phyloP scores from a whole-genome alignment of 306 rosid species.

The Erythrophleum fordii region DNA sequence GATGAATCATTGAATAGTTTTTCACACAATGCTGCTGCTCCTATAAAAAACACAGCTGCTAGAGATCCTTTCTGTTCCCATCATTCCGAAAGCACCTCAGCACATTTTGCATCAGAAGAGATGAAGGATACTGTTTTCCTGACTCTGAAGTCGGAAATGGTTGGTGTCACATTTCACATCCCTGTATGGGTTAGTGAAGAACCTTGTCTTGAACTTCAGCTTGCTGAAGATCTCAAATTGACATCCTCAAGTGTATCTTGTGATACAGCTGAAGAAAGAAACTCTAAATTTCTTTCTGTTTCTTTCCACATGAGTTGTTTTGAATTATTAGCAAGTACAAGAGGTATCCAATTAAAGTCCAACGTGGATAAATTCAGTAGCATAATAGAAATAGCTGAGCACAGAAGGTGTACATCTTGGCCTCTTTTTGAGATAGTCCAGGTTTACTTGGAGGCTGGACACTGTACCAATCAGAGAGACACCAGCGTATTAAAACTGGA shows the following conservation, averaged over 20 bases:
- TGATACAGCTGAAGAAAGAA: conserved; percentile 46
- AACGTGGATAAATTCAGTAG: conserved; percentile 67
- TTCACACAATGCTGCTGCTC: conserved; percentile 37
- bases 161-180: conserved; percentile 61
- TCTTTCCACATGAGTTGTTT: conserved; percentile 53
- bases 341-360: conserved; percentile 52
- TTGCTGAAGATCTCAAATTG: conserved; percentile 40
- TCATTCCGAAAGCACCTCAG: conserved; percentile 45
- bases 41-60: conserved; percentile 31
- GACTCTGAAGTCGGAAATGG: conserved; percentile 52
- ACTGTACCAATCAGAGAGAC: conserved; percentile 41
- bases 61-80: conserved; percentile 38
- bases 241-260: conserved; percentile 47
- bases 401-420: conserved; percentile 58
- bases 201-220: conserved; percentile 46
- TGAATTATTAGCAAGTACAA: conserved; percentile 52
- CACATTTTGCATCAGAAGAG: conserved; percentile 44
- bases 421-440: conserved; percentile 72
- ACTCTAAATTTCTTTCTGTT: conserved; percentile 53
- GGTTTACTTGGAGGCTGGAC: conserved; percentile 53
- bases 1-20: conserved; percentile 38
- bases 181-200: conserved; percentile 63
- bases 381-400: conserved; percentile 52
- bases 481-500: conserved; percentile 44
- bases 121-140: conserved; percentile 44